These are phyloP conservation scores for Ceriops decandra DNA, from an alignment of 345 rosid species.

Conservation along the genomic window DNA sequence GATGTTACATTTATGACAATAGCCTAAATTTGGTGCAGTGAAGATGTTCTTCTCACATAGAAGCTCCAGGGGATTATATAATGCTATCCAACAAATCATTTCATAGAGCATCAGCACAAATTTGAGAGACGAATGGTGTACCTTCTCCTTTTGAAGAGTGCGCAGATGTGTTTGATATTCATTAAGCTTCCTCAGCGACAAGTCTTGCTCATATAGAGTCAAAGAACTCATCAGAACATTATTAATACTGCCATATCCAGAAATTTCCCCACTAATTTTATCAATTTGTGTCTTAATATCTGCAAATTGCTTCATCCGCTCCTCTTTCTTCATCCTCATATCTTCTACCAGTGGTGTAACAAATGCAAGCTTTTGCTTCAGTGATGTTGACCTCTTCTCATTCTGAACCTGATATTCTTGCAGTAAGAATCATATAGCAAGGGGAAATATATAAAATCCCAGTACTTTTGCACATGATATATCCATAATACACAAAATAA, in stretches of 20 bases:
- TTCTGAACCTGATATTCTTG: conserved; percentile 42
- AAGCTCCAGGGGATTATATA: background rate
- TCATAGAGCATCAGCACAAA: background rate
- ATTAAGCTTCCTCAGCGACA: conserved; percentile 71
- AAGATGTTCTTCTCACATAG: too few relatives aligned
- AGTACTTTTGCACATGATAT: background rate
- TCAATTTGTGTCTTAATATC: conserved; percentile 74
- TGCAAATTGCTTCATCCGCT: conserved; percentile 67
- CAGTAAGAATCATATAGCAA: background rate
- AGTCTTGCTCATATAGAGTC: conserved; percentile 70
- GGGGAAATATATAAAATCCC: background rate
- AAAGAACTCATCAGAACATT: conserved; percentile 36
- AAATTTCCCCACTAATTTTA: conserved; percentile 76
- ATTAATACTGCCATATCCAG: conserved; percentile 51
- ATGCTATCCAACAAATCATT: background rate
- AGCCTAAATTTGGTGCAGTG: too few relatives aligned
- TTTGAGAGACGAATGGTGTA: conserved; percentile 13
- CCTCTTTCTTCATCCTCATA: conserved; percentile 71
- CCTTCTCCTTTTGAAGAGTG: conserved; percentile 87
- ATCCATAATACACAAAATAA: background rate
- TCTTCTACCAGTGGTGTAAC: conserved; percentile 76
- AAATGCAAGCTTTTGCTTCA: conserved; percentile 77
- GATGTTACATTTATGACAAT: too few relatives aligned
- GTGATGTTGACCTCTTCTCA: conserved; percentile 52
- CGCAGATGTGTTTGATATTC: conserved; percentile 79